Base-by-base conservation (phyloP, 2,329 filamentous ascomycete genomes). In the Trichoderma hamatum region DNA sequence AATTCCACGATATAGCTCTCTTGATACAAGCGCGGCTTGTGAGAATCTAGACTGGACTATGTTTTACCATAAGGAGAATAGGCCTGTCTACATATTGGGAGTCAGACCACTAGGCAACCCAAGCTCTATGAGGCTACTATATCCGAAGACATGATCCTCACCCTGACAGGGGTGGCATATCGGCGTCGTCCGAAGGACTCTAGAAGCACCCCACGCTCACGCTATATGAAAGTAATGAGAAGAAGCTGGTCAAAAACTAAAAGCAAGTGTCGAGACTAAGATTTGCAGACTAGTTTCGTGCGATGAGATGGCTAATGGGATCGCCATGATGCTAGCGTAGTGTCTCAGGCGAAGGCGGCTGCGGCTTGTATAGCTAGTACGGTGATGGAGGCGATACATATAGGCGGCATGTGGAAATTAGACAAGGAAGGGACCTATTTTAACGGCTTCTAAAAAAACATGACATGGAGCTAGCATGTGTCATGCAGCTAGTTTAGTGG, bases 311-410 rank as follows among this genome's bases (percentile, higher is more conserved):
- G 24, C 46, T n/a, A 30, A 55, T 46, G 56, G 61, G 24, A 52
- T 62, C 55, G 66, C 32, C 21, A 26, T 68, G 13, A 54, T 68
- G 24, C 54, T 58, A 21, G 66, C 24, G 49, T 63, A 49, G 66
- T n/a, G 49, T 56, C 32, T 19, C 32, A 62, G 43, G 32, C 58
- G 24, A 68, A 46, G 26, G 51, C 26, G 34, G 3, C 62, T 16
- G 7, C 36, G 28, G 26, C 51, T 19, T 28, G 16, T 46, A 11
- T n/a, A n/a, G 21, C 34, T 39, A 32, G 58, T n/a, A 24, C 24
- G 3, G 26, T 16, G 34, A n/a, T 55, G 58, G 62, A 49, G 58
- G 24, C 55, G 16, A 16, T 61, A 39, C n/a, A n/a, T n/a, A n/a
- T 32, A 32, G 24, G 66, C 58, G n/a, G n/a, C 51, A n/a, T 30